A percentile compares a stretch with the other conserved stretches of the same genome.
Conservation (phyloP, 2,329 filamentous ascomycete species). For the Cryphonectria nitschkei region DNA sequence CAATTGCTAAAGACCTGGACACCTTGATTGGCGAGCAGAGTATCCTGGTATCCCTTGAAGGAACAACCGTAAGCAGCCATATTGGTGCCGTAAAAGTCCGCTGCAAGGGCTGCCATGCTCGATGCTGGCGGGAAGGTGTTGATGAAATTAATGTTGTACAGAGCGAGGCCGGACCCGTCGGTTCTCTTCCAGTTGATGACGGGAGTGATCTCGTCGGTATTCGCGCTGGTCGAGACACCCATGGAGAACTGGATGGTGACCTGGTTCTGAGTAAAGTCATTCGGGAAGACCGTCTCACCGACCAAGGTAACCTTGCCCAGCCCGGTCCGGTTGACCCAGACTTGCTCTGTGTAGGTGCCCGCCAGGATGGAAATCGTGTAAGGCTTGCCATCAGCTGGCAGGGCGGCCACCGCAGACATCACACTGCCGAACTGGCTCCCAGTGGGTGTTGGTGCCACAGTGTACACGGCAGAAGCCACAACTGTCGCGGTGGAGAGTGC, state of each 20-base stretch:
- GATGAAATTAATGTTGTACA: constrained; percentile 54
- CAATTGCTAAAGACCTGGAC: constrained; percentile 41
- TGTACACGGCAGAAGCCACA: constrained; percentile 35
- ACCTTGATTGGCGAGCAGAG: constrained; percentile 36
- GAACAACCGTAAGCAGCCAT: constrained; percentile 39
- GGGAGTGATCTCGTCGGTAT: constrained; percentile 47
- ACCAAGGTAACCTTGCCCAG: constrained; percentile 40
- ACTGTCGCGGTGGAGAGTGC: constrained; percentile 40
- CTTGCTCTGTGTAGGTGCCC: constrained; percentile 47
- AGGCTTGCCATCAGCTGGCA: constrained; percentile 45
- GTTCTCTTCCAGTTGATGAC: constrained; percentile 50
- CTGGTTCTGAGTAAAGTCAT: constrained; percentile 42
- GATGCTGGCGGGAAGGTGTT: constrained; percentile 36
- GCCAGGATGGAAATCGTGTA: constrained; percentile 45
- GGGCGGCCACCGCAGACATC: constrained; percentile 46
- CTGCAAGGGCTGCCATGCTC: constrained; percentile 36
- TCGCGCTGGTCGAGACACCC: constrained; percentile 45
- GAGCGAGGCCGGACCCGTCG: constrained; percentile 41
- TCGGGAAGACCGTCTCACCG: constrained; percentile 39
- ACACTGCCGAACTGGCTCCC: constrained; percentile 45
- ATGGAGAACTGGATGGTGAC: constrained; percentile 43
- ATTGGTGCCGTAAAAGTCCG: constrained; percentile 40
- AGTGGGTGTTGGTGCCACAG: background rate
- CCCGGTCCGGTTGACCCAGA: constrained; percentile 44
- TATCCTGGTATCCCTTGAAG: constrained; percentile 39